Evolutionary conservation across 176 grass and related monocot species (phyloP), one percentile per base, ranked within the genome.

Genomic region (Hordeum marinum): DNA sequence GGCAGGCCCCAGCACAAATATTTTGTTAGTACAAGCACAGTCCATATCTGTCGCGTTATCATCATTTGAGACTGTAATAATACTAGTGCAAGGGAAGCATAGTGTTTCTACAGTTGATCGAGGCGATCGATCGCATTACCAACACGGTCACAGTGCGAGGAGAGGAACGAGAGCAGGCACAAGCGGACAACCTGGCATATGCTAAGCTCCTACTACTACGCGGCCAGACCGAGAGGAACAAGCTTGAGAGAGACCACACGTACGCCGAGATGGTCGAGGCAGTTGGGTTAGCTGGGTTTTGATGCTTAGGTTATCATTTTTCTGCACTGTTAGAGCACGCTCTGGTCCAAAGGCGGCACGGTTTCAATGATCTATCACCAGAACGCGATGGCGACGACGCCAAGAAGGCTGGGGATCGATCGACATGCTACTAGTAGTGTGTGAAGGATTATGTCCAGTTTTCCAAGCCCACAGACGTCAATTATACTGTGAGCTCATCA

Each of bases 401-500:
- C 18, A 55, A 55, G 52, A 55, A 55, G 52, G 52, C 18, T 21
- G 52, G 52, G 52, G 52, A 55, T 55, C 52, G 7, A 55, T 55
- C 52, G 52, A 55, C 52, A 55, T 7, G 7, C 18, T 55, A 55
- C 52, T 55, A 55, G 62, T 18, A 41, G 9, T 18, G 27, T 6
- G 34, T 17, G 63, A 89, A 89, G 72, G 83, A 69, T 85, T 27
- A 36, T 80, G 76, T 85, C 80, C 52, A 29, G 37, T 55, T 55
- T 55, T 55, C 17, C 52, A 18, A 55, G 52, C 52, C 52, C 52
- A 2, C 17, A 55, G 17, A 55, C 52, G 52, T 20, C 52, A 55
- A 21, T 55, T 80, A 76, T 85, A 50, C 46, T 41, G 39, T 63
- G 41, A 64, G 24, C 41, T 35, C 42, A 52, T 20, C 65, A 50